phyloP scores from a whole-genome alignment of 2,329 filamentous ascomycete species.

The Fusarium proliferatum region DNA sequence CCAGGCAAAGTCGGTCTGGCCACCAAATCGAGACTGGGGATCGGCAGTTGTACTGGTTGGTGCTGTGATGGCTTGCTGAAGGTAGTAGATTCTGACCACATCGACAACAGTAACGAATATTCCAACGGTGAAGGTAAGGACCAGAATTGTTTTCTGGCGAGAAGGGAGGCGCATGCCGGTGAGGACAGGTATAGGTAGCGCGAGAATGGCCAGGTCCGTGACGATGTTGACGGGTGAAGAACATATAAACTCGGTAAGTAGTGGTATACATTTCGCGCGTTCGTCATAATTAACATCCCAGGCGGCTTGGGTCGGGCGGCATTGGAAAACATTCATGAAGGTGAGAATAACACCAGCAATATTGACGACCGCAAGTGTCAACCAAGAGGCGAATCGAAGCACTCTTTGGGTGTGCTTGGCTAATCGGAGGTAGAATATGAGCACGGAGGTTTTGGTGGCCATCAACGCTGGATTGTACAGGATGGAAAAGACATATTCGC shows the following conservation, averaged over 20 bases:
- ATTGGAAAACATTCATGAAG: constrained; percentile 89
- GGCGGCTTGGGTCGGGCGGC: constrained; percentile 76
- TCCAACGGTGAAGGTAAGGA: constrained; percentile 87
- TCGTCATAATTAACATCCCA: constrained; percentile 61
- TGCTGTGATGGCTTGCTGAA: constrained; percentile 75
- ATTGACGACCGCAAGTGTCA: constrained; percentile 81
- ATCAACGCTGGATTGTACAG: constrained; percentile 87
- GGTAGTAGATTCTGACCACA: constrained; percentile 88
- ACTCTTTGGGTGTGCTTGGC: constrained; percentile 81
- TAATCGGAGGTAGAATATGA: constrained; percentile 88
- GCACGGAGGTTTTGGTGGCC: constrained; percentile 91
- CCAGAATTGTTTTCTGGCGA: constrained; percentile 88
- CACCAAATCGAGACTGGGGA: constrained; percentile 60
- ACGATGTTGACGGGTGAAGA: constrained; percentile 93
- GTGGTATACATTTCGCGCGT: constrained; percentile 62
- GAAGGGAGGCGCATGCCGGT: constrained; percentile 85
- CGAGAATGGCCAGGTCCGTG: constrained; percentile 87
- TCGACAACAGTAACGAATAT: constrained; percentile 90
- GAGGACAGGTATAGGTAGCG: constrained; percentile 87
- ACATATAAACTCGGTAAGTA: constrained; percentile 72
- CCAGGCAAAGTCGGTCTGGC: constrained; percentile 69
- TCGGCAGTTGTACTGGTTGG: constrained; percentile 53
- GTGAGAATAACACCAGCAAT: constrained; percentile 82
- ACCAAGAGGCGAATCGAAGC: constrained; percentile 84
- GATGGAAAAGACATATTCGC: constrained; percentile 73